phyloP scores from a whole-genome alignment of 2,329 filamentous ascomycete species.

The Neonectria punicea region DNA sequence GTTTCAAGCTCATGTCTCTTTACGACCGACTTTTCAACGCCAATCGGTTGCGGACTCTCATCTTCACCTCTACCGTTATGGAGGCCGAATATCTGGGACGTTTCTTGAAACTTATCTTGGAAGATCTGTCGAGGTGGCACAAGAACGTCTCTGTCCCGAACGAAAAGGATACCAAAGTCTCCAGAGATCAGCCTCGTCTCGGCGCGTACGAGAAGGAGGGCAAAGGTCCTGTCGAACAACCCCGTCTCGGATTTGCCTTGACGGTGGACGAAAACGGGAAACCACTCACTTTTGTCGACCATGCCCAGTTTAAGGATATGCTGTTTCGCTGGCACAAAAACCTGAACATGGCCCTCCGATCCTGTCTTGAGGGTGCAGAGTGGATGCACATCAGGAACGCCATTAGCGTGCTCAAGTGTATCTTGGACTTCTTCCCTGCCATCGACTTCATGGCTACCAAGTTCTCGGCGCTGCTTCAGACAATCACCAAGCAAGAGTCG shows the following conservation, averaged over 20 bases:
- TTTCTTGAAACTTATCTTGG: constrained; percentile 84
- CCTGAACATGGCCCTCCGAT: constrained; percentile 81
- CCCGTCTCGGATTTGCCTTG: constrained; percentile 81
- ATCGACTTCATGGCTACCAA: constrained; percentile 87
- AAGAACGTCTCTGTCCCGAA: constrained; percentile 69
- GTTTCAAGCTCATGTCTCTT: constrained; percentile 86
- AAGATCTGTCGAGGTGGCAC: constrained; percentile 88
- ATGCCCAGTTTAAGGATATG: constrained; percentile 85
- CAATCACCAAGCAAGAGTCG: constrained; percentile 71
- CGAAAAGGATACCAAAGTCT: constrained; percentile 47
- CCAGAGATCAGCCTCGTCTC: constrained; percentile 63
- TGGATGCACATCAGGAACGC: constrained; percentile 99
- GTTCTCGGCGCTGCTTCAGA: constrained; percentile 71
- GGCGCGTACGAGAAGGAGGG: constrained; percentile 89
- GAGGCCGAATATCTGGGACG: constrained; percentile 94
- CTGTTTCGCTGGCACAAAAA: constrained; percentile 92
- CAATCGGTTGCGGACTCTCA: constrained; percentile 81
- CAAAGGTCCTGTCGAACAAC: constrained; percentile 57
- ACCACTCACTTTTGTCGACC: constrained; percentile 78
- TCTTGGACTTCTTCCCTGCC: constrained; percentile 85
- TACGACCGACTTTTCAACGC: constrained; percentile 87
- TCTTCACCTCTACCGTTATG: constrained; percentile 89
- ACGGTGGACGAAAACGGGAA: constrained; percentile 74
- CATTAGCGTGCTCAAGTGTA: constrained; percentile 85
- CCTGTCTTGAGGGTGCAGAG: constrained; percentile 83